Evolutionary conservation across 768 basidiomycete genomes (phyloP).

Genomic region (Rhizopogon rudus): DNA sequence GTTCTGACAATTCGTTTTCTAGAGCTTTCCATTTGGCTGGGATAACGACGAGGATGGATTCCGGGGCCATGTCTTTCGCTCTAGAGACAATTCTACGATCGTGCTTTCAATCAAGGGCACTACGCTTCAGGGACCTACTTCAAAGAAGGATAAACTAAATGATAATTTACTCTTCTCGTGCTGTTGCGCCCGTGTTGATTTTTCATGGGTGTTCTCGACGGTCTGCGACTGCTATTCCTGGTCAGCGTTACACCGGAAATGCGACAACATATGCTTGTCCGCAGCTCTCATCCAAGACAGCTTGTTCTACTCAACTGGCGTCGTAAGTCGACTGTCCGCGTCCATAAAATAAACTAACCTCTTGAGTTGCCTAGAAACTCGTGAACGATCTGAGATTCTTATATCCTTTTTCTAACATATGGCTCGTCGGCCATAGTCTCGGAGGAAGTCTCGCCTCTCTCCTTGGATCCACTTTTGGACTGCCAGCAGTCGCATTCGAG

Average conservation of each 20-base stretch:
- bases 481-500: conserved; percentile 62
- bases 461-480: conserved; percentile 59
- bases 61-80: conserved; percentile 85
- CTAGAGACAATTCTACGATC: conserved; percentile 73
- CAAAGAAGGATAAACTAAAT: conserved; percentile 89
- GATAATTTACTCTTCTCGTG: conserved; percentile 89
- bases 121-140: conserved; percentile 78
- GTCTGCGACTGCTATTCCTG: conserved; percentile 81
- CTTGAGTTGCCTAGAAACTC: conserved; percentile 34
- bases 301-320: conserved; percentile 87
- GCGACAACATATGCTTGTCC: conserved; percentile 78
- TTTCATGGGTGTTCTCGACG: conserved; percentile 79
- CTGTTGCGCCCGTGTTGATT: conserved; percentile 87
- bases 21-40: conserved; percentile 84
- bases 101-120: conserved; percentile 91
- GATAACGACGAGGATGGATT: conserved; percentile 68
- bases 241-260: conserved; percentile 53
- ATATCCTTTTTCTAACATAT: conserved; percentile 56
- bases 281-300: conserved; percentile 83
- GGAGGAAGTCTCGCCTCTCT: conserved; percentile 63
- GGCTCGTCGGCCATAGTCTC: conserved; percentile 60
- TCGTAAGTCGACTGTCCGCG: conserved; percentile 43
- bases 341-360: background rate
- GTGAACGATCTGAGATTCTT: conserved; percentile 50
- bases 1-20: conserved; percentile 5